Base-by-base conservation (phyloP, 1,284 basidiomycete species). In the Sphagnurus paluster region DNA sequence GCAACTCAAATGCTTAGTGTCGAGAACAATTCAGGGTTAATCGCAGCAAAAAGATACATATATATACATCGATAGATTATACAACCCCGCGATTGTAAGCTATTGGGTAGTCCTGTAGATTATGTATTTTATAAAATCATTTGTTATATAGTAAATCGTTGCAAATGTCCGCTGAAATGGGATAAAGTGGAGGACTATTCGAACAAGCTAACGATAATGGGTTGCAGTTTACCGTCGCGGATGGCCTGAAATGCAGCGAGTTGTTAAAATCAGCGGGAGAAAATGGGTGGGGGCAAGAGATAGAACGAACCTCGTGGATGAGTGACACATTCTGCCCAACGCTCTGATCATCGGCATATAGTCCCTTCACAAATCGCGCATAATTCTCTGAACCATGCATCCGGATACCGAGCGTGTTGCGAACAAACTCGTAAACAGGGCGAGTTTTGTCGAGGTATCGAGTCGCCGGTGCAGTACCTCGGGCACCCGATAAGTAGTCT, bases 301-400 rank as follows among this genome's bases (percentile, higher is more conserved):
- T 19, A 19, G 46, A 43, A 57, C 65, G 28, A 46, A 72, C 76
- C 67, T 90, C 87, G 46, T 88, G 80, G 46, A 91, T 87, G 23
- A 79, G 67, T 5, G 84, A 77, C 16, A 89, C 76, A 53, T 82
- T 81, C 60, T 82, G 76, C 1, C 88, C 88, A 46, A 84, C 67
- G 2, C 83, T 83, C 13, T 69, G 71, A 29, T 85, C 81, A 46
- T 79, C 77, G 19, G 72, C 67, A 19, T 80, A 78, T 24, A 80
- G 70, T 2, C 80, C 82, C 37, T 74, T 69, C 34, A 61, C 68
- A 58, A 86, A 87, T 35, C 67, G 60, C 32, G 66, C 64, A 52
- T 76, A 64, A 59, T 91, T 91, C 58, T 87, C 85, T 13, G 69
- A 62, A 5, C 89, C 88, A 54, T 89, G 82, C 82, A 90, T 91